Base-by-base conservation (phyloP, 2,329 filamentous ascomycete genomes). In the Hypoxylon sp. region DNA sequence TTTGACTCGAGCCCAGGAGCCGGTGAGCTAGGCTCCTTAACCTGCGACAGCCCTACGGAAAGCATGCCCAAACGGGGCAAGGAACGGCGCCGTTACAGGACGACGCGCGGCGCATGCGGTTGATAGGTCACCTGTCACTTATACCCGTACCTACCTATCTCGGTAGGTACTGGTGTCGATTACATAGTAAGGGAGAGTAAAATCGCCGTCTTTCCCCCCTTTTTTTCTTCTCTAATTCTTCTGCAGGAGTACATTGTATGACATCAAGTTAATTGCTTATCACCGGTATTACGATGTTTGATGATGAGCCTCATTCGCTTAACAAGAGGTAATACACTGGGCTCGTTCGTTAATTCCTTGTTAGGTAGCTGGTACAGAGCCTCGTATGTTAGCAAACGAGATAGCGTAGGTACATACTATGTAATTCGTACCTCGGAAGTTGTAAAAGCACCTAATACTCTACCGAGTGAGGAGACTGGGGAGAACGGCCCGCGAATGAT, bases 41-140 rank as follows among this genome's bases (percentile, higher is more conserved):
- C 41, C 57, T 60, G 63, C 60, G 64, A 45, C 65, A 70, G 68
- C 68, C 68, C 64, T 70, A 70, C 68, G 68, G 65, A n/a, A 55
- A 68, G 55, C n/a, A 60, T 63, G 46, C 49, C 68, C 65, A 60
- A 66, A 70, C 46, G 50, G 61, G 65, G 50, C 43, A 69, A 58
- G 60, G n/a, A 59, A 60, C 41, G 55, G 53, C 50, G 63, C 60
- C 56, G 67, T 68, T 60, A 63, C 63, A 69, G 46, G 46, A 56
- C 32, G 64, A 65, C 68, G 68, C 65, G 68, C 65, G 64, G 65
- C 61, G 68, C 34, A 58, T 68, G 61, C 61, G 65, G 21, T 70
- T 30, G 68, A 70, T 61, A 65, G 28, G 65, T 68, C 65, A 65
- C 59, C 61, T 70, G 58, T 70, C 61, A 63, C 53, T 58, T 63